Percentiles rank a stretch among this genome's conserved stretches.
Conservation (phyloP, 2,329 filamentous ascomycete genomes). For the Botrytis deweyae region DNA sequence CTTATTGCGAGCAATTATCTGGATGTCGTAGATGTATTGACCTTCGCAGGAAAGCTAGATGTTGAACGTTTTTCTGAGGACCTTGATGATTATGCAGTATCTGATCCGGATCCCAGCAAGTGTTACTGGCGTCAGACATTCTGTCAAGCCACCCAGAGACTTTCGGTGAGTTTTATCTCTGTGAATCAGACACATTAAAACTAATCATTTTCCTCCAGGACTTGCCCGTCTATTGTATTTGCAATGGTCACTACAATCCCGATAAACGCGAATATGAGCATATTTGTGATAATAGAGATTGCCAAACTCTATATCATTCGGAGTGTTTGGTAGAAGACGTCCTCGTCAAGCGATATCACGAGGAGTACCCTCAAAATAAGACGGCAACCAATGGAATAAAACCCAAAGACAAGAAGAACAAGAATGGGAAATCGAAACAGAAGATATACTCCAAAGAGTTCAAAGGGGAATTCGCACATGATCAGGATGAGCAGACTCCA, state of each 20-base stretch:
- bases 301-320: conserved; percentile 42
- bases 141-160: conserved; percentile 34
- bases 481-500: conserved; percentile 17
- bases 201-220: conserved; percentile 28
- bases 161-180: conserved; percentile 38
- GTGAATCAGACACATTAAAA: neutral
- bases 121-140: conserved; percentile 44
- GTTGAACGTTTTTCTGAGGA: conserved; percentile 50
- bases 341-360: conserved; percentile 34
- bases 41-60: conserved; percentile 48
- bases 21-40: conserved; percentile 52
- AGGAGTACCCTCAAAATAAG: conserved; percentile 24
- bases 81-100: conserved; percentile 2
- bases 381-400: conserved; percentile 26
- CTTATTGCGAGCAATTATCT: conserved; percentile 55
- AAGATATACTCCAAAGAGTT: conserved; percentile 32
- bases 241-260: conserved; percentile 41
- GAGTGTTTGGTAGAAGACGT: conserved; percentile 40
- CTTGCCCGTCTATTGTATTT: conserved; percentile 41
- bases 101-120: conserved; percentile 39
- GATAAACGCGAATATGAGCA: conserved; percentile 37
- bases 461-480: conserved; percentile 28
- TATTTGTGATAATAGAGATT: conserved; percentile 40
- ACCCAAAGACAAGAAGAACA: conserved; percentile 20
- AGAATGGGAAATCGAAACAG: conserved; percentile 10